These are phyloP conservation scores for Nakaseomyces glabratus DNA, from an alignment of 1,139 yeast species.

Conservation along the genomic window DNA sequence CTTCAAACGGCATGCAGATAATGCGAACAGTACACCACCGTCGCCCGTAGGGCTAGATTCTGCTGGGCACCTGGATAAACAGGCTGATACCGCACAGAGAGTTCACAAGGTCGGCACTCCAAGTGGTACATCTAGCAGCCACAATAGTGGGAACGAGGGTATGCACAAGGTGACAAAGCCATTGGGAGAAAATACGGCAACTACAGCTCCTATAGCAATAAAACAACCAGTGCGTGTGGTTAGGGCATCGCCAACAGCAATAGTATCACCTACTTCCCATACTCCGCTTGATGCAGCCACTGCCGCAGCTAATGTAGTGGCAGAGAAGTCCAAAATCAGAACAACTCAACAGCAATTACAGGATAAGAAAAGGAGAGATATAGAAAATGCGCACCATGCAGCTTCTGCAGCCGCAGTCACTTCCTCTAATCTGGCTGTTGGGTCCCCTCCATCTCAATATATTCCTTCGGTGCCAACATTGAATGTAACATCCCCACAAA, in stretches of 20 bases:
- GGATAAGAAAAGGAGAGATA: conserved; percentile 1
- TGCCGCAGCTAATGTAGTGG: conserved; percentile 4
- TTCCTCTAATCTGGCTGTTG: neutral
- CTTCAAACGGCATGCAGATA: conserved; percentile 20
- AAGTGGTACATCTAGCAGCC: too few relatives aligned
- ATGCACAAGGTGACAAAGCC: too few relatives aligned
- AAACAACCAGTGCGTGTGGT: too few relatives aligned
- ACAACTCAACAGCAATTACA: neutral
- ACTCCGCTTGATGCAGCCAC: conserved; percentile 1
- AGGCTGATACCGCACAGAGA: too few relatives aligned
- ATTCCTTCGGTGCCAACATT: neutral
- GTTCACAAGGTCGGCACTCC: too few relatives aligned
- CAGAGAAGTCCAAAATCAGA: conserved; percentile 1
- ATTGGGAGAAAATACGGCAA: too few relatives aligned
- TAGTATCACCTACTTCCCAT: neutral
- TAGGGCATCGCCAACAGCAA: neutral
- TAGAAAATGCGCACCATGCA: conserved; percentile 4
- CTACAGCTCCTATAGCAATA: too few relatives aligned
- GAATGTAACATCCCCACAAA: neutral
- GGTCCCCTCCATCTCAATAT: neutral
- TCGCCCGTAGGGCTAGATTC: too few relatives aligned
- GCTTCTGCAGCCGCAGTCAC: conserved; percentile 2
- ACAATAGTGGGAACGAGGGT: too few relatives aligned
- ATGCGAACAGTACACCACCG: too few relatives aligned
- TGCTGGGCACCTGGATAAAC: too few relatives aligned